Percentiles rank a stretch among this genome's conserved stretches.
Conservation (phyloP, 257 asterid species). For the Solanum boliviense region DNA sequence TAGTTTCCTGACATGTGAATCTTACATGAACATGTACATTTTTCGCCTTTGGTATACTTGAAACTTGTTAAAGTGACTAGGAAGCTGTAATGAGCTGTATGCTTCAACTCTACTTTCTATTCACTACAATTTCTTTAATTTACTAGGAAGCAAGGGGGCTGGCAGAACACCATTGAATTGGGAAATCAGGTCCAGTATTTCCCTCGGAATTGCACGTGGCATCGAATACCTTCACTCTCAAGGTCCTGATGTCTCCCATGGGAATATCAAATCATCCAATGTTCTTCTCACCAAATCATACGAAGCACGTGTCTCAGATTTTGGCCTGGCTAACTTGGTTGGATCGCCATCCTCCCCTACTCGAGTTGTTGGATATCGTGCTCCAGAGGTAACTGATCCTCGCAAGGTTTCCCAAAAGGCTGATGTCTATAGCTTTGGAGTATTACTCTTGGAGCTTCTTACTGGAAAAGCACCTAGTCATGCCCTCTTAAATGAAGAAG, state of each 20-base stretch:
- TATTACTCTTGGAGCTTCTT: conserved; percentile 65
- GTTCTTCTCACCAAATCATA: conserved; percentile 65
- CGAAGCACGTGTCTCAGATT: conserved; percentile 60
- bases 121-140: background rate
- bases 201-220: conserved; percentile 73
- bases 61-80: background rate
- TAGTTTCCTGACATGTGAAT: background rate
- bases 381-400: conserved; percentile 85
- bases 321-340: conserved; percentile 60
- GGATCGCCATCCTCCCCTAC: conserved; percentile 68
- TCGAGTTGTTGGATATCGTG: conserved; percentile 67
- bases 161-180: conserved; percentile 68
- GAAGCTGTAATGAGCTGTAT: background rate
- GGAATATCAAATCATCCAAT: conserved; percentile 74
- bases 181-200: conserved; percentile 56
- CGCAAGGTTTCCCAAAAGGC: conserved; percentile 67
- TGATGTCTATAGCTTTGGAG: conserved; percentile 70
- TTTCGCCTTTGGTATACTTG: background rate
- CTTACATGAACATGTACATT: background rate
- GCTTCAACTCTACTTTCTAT: background rate
- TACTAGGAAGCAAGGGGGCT: conserved; percentile 72
- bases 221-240: conserved; percentile 62
- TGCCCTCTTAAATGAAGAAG: conserved; percentile 72
- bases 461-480: conserved; percentile 87
- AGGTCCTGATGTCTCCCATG: conserved; percentile 50